Percentiles rank a stretch among this genome's conserved stretches.
Evolutionary conservation across 306 rosid genomes (phyloP).

Genomic region (Corylus americana): DNA sequence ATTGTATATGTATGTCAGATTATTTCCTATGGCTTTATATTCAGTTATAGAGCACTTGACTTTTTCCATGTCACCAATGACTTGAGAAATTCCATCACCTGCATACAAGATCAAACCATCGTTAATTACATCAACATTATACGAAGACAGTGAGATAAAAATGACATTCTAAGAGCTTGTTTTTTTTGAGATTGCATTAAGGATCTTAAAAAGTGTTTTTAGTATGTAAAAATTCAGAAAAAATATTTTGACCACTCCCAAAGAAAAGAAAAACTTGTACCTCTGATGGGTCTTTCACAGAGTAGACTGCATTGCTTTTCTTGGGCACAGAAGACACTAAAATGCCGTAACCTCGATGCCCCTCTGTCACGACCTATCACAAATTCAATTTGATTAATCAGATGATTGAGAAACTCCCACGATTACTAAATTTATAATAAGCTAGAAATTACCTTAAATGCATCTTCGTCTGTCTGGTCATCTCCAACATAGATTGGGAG

Average conservation of each 20-base stretch:
- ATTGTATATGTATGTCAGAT: slow-evolving; percentile 35
- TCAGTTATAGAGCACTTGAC: slow-evolving; percentile 52
- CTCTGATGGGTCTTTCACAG: slow-evolving; percentile 89
- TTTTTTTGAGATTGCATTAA: no score
- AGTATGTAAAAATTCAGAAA: background rate
- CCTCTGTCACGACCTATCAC: slow-evolving; percentile 75
- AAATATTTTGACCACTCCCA: background rate
- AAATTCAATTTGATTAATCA: slow-evolving; percentile 3
- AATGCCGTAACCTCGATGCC: slow-evolving; percentile 75
- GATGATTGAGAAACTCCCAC: slow-evolving; percentile 10
- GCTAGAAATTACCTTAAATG: slow-evolving; percentile 65
- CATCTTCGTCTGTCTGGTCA: slow-evolving; percentile 94
- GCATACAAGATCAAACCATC: slow-evolving; percentile 18
- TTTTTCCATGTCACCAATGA: slow-evolving; percentile 70
- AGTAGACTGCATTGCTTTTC: slow-evolving; percentile 81
- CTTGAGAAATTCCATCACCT: slow-evolving; percentile 95
- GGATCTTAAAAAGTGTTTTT: no score
- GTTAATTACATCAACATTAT: no score
- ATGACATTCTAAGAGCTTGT: background rate
- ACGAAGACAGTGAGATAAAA: background rate
- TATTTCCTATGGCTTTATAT: slow-evolving; percentile 38
- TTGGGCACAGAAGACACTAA: slow-evolving; percentile 76
- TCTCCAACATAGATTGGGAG: slow-evolving; percentile 95
- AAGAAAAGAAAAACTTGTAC: slow-evolving; percentile 34
- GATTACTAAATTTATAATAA: background rate